phyloP scores from a whole-genome alignment of 805 yeast species.

The Sugiyamaella mastotermitis region DNA sequence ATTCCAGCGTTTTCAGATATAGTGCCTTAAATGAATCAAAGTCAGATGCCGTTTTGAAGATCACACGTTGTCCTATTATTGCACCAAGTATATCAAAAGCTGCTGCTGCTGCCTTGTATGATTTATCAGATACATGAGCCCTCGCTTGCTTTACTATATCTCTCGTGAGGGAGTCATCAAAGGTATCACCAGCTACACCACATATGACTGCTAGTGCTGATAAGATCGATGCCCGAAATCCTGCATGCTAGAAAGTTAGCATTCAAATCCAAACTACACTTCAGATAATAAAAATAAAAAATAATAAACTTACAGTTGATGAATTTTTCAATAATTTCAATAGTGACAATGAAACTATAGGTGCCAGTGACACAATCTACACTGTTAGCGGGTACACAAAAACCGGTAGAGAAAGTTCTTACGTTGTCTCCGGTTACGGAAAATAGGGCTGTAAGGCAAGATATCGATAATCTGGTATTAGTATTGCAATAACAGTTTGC shows the following conservation, averaged over 20 bases:
- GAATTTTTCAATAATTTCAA: conserved; percentile 23
- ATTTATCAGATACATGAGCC: conserved; percentile 22
- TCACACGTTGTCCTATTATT: conserved; percentile 20
- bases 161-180: conserved; percentile 29
- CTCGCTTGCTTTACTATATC: conserved; percentile 29
- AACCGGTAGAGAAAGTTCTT: too few relatives aligned
- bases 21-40: conserved; percentile 24
- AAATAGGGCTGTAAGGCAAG: too few relatives aligned
- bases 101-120: conserved; percentile 27
- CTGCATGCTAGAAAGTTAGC: conserved; percentile 18
- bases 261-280: not conserved
- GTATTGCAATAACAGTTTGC: too few relatives aligned
- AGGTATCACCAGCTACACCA: conserved; percentile 23
- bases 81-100: conserved; percentile 26
- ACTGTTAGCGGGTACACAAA: too few relatives aligned
- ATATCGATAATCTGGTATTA: too few relatives aligned
- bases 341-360: too few relatives aligned
- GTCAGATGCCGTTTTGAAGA: conserved; percentile 22
- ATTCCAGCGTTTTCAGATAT: conserved; percentile 22
- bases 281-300: not conserved
- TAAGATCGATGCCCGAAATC: conserved; percentile 23
- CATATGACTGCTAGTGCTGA: conserved; percentile 20
- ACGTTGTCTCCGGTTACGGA: too few relatives aligned
- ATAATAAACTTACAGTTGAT: conserved; percentile 13
- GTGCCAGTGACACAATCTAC: too few relatives aligned